Percentiles rank a stretch among this genome's conserved stretches.
These are phyloP conservation scores for Penicillium herquei DNA, from an alignment of 495 filamentous ascomycete species.

Conservation along the genomic window DNA sequence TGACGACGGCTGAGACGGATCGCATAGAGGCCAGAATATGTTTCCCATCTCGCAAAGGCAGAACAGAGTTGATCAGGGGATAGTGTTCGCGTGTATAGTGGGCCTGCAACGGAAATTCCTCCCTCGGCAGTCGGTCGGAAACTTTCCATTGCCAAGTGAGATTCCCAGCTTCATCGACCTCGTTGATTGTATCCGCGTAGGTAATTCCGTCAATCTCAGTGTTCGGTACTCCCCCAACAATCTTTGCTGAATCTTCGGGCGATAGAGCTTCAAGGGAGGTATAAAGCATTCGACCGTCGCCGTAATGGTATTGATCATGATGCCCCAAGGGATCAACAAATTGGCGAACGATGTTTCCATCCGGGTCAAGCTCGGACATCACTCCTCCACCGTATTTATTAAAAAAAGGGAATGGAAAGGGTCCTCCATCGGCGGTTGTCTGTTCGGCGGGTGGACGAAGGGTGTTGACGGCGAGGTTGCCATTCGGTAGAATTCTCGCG, in stretches of 20 bases:
- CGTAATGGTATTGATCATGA: conserved; percentile 48
- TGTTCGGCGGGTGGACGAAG: conserved; percentile 33
- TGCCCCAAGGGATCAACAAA: conserved; percentile 43
- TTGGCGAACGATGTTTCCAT: conserved; percentile 35
- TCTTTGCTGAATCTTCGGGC: conserved; percentile 27
- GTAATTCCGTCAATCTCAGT: conserved; percentile 37
- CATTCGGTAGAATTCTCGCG: conserved; percentile 40
- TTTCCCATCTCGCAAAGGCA: conserved; percentile 29
- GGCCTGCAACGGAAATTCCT: conserved; percentile 33
- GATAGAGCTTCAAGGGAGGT: conserved; percentile 42
- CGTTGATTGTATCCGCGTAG: conserved; percentile 46
- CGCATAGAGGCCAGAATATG: conserved; percentile 45
- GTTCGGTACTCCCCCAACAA: conserved; percentile 39
- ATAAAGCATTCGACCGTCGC: conserved; percentile 41
- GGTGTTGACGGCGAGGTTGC: conserved; percentile 45
- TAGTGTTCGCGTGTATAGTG: conserved; percentile 48
- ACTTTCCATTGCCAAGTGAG: conserved; percentile 46
- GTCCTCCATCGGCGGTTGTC: conserved; percentile 2
- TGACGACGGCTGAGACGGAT: conserved; percentile 40
- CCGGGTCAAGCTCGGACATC: conserved; percentile 41
- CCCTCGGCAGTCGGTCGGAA: conserved; percentile 36
- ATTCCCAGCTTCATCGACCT: conserved; percentile 33
- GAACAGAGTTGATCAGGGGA: conserved; percentile 44
- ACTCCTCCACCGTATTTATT: conserved; percentile 46
- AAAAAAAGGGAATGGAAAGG: conserved; percentile 43